Evolutionary conservation across 495 filamentous ascomycete genomes (phyloP).

Genomic region (Lepidopterella palustris): DNA sequence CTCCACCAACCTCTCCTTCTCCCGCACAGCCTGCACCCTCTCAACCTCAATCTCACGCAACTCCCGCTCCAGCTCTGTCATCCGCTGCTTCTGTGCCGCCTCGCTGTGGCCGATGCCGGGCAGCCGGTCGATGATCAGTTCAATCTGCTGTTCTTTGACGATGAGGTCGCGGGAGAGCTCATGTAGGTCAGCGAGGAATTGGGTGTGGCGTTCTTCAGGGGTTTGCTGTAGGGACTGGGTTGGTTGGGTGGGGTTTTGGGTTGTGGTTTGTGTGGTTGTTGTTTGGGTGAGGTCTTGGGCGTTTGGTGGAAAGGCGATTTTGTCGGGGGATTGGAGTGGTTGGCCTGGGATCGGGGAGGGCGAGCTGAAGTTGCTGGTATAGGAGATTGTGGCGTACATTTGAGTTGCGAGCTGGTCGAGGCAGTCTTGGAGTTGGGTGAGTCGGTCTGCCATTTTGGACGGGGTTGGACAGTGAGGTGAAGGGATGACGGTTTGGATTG

Average conservation of each 20-base stretch:
- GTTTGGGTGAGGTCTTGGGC: constrained; percentile 27
- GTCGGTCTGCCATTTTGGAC: constrained; percentile 76
- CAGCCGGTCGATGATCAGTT: constrained; percentile 72
- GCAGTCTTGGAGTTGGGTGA: constrained; percentile 92
- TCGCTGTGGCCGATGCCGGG: constrained; percentile 83
- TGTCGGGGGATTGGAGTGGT: constrained; percentile 66
- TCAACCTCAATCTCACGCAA: constrained; percentile 67
- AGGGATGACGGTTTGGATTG: no score
- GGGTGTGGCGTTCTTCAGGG: constrained; percentile 33
- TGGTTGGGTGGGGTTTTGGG: constrained; percentile 1
- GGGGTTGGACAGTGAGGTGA: background rate
- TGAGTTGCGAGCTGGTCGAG: constrained; percentile 70
- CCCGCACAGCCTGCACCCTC: constrained; percentile 59
- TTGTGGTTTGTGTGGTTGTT: constrained; percentile 11
- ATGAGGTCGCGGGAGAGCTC: constrained; percentile 86
- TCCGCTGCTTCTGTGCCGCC: constrained; percentile 68
- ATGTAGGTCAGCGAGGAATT: constrained; percentile 57
- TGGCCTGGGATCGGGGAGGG: constrained; percentile 56
- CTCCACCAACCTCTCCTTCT: constrained; percentile 60
- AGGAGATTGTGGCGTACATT: constrained; percentile 6
- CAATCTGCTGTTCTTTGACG: constrained; percentile 89
- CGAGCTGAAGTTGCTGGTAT: constrained; percentile 65
- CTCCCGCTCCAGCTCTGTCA: constrained; percentile 69
- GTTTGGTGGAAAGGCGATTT: constrained; percentile 55
- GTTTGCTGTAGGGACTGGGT: constrained; percentile 3